phyloP scores from a whole-genome alignment of 2,329 filamentous ascomycete species.

The Beauveria australis region DNA sequence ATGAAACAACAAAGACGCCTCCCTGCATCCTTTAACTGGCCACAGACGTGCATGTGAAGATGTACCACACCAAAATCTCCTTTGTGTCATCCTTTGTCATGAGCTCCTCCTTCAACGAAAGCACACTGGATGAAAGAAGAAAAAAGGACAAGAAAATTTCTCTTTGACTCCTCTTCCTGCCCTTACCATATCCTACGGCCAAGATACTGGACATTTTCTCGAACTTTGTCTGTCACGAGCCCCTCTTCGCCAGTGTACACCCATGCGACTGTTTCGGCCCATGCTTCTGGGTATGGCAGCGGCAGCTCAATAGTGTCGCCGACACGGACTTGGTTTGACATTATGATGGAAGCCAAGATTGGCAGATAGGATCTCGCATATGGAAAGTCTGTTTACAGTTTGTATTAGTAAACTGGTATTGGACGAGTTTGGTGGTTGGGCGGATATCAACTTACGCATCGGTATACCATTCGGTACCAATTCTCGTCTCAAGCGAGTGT shows the following conservation, averaged over 20 bases:
- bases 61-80: neutral
- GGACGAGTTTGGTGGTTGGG: neutral
- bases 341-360: slow-evolving; percentile 45
- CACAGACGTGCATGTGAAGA: slow-evolving; percentile 7
- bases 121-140: neutral
- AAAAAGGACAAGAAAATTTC: neutral
- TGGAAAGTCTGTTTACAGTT: slow-evolving; percentile 18
- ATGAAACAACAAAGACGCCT: slow-evolving; percentile 4
- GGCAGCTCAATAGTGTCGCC: slow-evolving; percentile 51
- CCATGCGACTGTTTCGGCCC: slow-evolving; percentile 46
- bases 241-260: slow-evolving; percentile 44
- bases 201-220: slow-evolving; percentile 46
- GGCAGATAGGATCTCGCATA: slow-evolving; percentile 36
- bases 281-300: slow-evolving; percentile 47
- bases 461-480: slow-evolving; percentile 9
- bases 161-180: neutral
- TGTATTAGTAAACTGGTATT: neutral
- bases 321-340: slow-evolving; percentile 41
- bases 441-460: slow-evolving; percentile 15
- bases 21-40: neutral
- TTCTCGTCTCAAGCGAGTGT: slow-evolving; percentile 8
- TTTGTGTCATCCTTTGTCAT: slow-evolving; percentile 9
- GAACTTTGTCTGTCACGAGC: slow-evolving; percentile 35
- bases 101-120: neutral
- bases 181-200: slow-evolving; percentile 34